Conservation (phyloP, 2,329 filamentous ascomycete genomes). For the Thielaviopsis punctulata region DNA sequence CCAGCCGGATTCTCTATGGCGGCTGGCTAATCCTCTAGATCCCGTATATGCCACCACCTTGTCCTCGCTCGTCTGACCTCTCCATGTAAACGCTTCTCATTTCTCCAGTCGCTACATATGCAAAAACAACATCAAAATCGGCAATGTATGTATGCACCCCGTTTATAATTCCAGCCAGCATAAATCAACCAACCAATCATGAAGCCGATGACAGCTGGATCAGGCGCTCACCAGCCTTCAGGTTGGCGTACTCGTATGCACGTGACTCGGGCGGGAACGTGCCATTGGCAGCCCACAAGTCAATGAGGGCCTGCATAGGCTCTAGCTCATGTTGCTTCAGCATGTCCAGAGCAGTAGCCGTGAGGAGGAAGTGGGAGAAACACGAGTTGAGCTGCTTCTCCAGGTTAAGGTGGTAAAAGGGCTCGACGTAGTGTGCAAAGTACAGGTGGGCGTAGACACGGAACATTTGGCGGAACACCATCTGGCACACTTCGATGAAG, state of each 20-base stretch:
- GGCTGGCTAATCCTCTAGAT: neutral
- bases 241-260: conserved; percentile 47
- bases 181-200: neutral
- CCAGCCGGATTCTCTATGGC: neutral
- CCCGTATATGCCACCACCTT: neutral
- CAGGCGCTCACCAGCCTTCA: conserved; percentile 40
- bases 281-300: conserved; percentile 78
- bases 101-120: neutral
- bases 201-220: conserved; percentile 27
- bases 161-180: neutral
- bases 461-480: conserved; percentile 96
- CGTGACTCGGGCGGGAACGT: conserved; percentile 64
- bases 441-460: conserved; percentile 95
- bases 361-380: conserved; percentile 71
- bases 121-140: neutral
- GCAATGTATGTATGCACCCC: neutral
- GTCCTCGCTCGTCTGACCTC: neutral
- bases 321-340: conserved; percentile 80
- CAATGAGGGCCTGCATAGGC: conserved; percentile 87
- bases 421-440: conserved; percentile 81
- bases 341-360: conserved; percentile 65
- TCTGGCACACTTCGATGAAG: conserved; percentile 80
- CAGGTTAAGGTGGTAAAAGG: conserved; percentile 67
- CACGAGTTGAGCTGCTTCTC: conserved; percentile 74
- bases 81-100: neutral